Base-by-base conservation (phyloP, 192 early-diverging fungal species). In the Thoreauomyces humboldtii region DNA sequence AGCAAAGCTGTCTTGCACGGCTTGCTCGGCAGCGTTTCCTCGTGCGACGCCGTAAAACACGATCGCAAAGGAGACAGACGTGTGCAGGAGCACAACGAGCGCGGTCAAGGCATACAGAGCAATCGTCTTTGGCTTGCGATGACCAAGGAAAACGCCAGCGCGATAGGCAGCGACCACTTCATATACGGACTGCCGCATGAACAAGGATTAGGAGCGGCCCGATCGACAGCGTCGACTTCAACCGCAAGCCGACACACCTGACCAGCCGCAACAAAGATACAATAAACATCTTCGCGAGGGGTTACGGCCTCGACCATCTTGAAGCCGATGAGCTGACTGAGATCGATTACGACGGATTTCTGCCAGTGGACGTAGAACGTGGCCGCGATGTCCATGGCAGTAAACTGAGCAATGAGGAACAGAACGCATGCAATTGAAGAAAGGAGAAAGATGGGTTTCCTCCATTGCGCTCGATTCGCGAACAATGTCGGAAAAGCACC, bases 401-500 rank as follows among this genome's bases (percentile, higher is more conserved):
- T 14, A 38, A 35, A 9, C 5, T n/a, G 22, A 4, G 33, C 2
- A 4, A 34, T 36, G 4, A 58, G 33, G 4, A 24, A 14, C 34
- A 35, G 27, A 17, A 58, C 2, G 33, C n/a, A 41, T 17, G 33
- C 34, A 2, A 37, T 2, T 3, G 38, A 34, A 19, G 29, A 17
- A 28, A 58, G 56, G n/a, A 24, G 31, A 31, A 31, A 58, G 29
- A 58, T 58, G 33, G 21, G 6, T 22, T 58, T 58, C 7, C 19
- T 42, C 4, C 19, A 58, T 4, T 58, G 6, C 4, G 25, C 22
- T 2, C 56, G 56, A 28, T 5, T 37, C 14, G 7, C 7, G 36
- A 58, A 58, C 2, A 58, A 36, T 4, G 56, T 58, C 12, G 56
- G 56, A 11, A 58, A 36, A 19, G 56, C 56, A 2, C 35, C 38